Conservation (phyloP, 1,284 basidiomycete species). For the Ustilago trichophora region DNA sequence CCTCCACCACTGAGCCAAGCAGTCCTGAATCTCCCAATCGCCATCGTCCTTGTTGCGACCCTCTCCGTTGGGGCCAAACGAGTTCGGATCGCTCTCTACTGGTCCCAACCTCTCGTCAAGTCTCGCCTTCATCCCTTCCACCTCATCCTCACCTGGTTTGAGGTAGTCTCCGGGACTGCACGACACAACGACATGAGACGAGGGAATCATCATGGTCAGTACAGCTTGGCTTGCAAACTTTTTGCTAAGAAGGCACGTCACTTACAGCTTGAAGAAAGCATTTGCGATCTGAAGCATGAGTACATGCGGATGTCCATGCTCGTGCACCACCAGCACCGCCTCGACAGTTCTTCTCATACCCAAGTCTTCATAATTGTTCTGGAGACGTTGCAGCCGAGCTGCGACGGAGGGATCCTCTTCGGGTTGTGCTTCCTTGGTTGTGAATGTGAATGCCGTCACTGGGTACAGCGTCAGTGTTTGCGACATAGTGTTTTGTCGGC, state of each 20-base stretch:
- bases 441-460: conserved; percentile 87
- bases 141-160: conserved; percentile 91
- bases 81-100: conserved; percentile 48
- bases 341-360: conserved; percentile 92
- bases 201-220: no score
- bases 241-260: conserved; percentile 1
- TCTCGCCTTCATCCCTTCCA: conserved; percentile 84
- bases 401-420: conserved; percentile 96
- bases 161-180: conserved; percentile 94
- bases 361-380: conserved; percentile 95
- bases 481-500: conserved; percentile 27
- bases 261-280: conserved; percentile 96
- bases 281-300: conserved; percentile 98
- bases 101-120: conserved; percentile 77
- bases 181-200: no score
- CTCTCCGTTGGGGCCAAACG: conserved; percentile 59
- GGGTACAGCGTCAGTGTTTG: conserved; percentile 71
- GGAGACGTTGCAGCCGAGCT: conserved; percentile 68
- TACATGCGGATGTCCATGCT: conserved; percentile 75
- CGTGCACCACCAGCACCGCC: conserved; percentile 92
- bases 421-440: conserved; percentile 91
- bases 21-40: conserved; percentile 94
- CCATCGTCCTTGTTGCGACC: conserved; percentile 76
- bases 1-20: conserved; percentile 94
- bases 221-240: no score